Conservation (phyloP, 1,284 basidiomycete species). For the Fomitopsis betulina region DNA sequence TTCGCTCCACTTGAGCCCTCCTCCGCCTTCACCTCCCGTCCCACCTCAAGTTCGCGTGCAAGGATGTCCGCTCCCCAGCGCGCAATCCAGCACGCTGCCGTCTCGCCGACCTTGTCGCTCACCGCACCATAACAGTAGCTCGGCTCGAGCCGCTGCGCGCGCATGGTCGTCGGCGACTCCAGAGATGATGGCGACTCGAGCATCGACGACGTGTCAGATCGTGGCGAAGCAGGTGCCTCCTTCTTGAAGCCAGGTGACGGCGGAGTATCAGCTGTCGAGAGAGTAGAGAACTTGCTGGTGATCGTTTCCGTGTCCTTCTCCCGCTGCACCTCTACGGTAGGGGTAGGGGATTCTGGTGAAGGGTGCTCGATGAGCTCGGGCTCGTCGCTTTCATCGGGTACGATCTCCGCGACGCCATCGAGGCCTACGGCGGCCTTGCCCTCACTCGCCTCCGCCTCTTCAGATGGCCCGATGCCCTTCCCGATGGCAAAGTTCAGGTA, state of each 20-base stretch:
- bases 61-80: constrained; percentile 85
- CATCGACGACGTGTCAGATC: constrained; percentile 24
- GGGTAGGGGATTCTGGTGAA: neutral
- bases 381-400: constrained; percentile 25
- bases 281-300: constrained; percentile 20
- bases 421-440: constrained; percentile 61
- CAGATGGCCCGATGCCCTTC: constrained; percentile 53
- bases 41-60: constrained; percentile 41
- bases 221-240: constrained; percentile 32
- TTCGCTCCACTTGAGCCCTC: neutral
- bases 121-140: constrained; percentile 75
- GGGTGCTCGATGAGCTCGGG: neutral
- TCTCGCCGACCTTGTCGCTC: constrained; percentile 89
- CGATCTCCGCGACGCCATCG: constrained; percentile 58
- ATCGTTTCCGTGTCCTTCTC: constrained; percentile 10
- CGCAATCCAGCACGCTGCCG: constrained; percentile 83
- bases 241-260: constrained; percentile 14
- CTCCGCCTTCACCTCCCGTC: neutral
- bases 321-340: neutral
- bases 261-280: neutral
- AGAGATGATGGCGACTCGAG: neutral
- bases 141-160: constrained; percentile 11
- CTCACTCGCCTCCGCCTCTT: constrained; percentile 37
- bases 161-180: neutral
- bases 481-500: constrained; percentile 88